Base-by-base conservation (phyloP, 2,329 filamentous ascomycete genomes). In the Aspergillus puulaauensis region DNA sequence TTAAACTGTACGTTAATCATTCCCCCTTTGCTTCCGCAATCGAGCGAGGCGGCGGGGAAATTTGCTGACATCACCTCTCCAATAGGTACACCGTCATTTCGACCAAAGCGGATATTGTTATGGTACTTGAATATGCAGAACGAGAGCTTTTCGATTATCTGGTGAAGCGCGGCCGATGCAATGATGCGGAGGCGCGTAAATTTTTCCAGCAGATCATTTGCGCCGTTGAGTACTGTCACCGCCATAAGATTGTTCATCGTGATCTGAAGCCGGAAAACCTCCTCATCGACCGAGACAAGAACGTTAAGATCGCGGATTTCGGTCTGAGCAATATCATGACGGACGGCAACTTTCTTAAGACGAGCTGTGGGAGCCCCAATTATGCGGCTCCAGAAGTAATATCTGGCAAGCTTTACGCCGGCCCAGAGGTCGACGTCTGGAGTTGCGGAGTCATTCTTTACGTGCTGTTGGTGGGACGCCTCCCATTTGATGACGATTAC, bases 181-280 rank as follows among this genome's bases (percentile, higher is more conserved):
- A 89, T 66, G 95, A 99, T 75, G 84, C 88, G 60, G 90, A 96
- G 73, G 95, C 95, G n/a, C 88, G 95, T 57, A 91, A 93, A 66
- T 97, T 99, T 81, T 99, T 99, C 77, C 95, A 99, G 77, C 95
- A 99, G 77, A 99, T 99, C 78, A 90, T 99, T 54, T 97, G 95
- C 75, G 95, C 95, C 44, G 95, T 99, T 66, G 95, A 99, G 75
- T 99, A 99, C 79, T 99, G 95, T 72, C 95, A 99, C 77, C 86
- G 95, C 61, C 95, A 99, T 81, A 98, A 98, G 80, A 98, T 99
- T 70, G 95, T 98, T 41, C 95, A 99, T 76, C 89, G 95, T 73
- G 95, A 99, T 74, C 79, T 99, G 61, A 99, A 99, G 76, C 95
- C 95, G 9, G 95, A 99, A 80, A 99, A 99, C 72, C 79, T 99